phyloP scores from a whole-genome alignment of 139 green algal genomes.

The Penium margaritaceum region DNA sequence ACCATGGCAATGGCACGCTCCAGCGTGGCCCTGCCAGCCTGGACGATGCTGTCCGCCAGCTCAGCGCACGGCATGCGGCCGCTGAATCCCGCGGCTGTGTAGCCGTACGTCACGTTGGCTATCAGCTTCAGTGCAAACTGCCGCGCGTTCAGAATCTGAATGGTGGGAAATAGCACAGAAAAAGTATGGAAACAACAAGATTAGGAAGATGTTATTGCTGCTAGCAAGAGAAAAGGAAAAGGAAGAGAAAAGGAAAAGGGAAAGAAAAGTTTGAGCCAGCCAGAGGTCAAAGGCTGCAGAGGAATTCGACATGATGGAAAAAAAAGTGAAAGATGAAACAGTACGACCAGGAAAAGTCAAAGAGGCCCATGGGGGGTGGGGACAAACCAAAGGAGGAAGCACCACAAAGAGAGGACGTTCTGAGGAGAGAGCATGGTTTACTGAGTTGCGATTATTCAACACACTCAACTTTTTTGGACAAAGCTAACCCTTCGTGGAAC shows the following conservation, averaged over 20 bases:
- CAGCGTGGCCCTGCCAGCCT: slow-evolving; percentile 71
- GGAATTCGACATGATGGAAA: no score
- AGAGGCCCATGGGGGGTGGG: neutral
- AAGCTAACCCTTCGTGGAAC: no score
- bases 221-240: neutral
- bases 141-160: slow-evolving; percentile 72
- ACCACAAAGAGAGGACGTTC: no score
- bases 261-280: neutral
- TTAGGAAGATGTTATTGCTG: no score
- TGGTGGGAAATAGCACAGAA: no score
- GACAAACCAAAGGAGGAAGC: neutral
- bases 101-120: slow-evolving; percentile 89
- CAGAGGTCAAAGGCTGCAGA: no score
- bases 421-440: no score
- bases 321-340: no score
- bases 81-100: slow-evolving; percentile 46
- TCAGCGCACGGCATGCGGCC: slow-evolving; percentile 60
- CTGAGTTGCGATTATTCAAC: no score
- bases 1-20: slow-evolving; percentile 79
- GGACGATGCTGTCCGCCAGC: slow-evolving; percentile 85
- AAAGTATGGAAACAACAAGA: no score
- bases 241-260: neutral
- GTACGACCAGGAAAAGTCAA: no score
- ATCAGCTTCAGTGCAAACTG: slow-evolving; percentile 97
- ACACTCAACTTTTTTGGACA: no score